phyloP scores from a whole-genome alignment of 805 yeast species.

The Saccharomyces jurei region DNA sequence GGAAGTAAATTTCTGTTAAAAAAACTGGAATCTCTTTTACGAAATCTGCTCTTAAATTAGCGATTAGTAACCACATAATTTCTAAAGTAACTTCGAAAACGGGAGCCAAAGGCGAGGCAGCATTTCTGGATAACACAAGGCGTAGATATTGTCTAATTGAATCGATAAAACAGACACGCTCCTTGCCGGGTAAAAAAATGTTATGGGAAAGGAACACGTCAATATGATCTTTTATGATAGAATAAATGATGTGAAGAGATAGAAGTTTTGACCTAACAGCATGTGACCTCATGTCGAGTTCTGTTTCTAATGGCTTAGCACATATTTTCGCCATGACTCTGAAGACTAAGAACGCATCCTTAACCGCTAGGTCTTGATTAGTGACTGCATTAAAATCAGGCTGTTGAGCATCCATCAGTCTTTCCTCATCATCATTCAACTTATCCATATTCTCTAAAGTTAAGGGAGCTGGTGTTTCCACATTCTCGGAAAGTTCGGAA shows the following conservation, averaged over 20 bases:
- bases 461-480: constrained; percentile 32
- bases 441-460: constrained; percentile 56
- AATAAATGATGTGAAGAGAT: constrained; percentile 80
- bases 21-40: constrained; percentile 92
- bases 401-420: constrained; percentile 39
- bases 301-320: constrained; percentile 71
- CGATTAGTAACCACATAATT: constrained; percentile 82
- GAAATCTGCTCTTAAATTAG: constrained; percentile 78
- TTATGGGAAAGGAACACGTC: constrained; percentile 62
- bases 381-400: constrained; percentile 10
- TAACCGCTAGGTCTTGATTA: constrained; percentile 59
- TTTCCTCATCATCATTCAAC: constrained; percentile 48
- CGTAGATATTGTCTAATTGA: constrained; percentile 81
- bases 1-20: constrained; percentile 86
- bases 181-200: constrained; percentile 46
- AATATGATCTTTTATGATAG: constrained; percentile 76
- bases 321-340: constrained; percentile 93
- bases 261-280: constrained; percentile 85
- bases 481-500: constrained; percentile 20
- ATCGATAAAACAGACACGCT: constrained; percentile 57
- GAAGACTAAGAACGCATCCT: constrained; percentile 87
- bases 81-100: constrained; percentile 88
- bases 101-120: constrained; percentile 84
- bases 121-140: constrained; percentile 77
- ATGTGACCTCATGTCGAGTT: constrained; percentile 81